Conservation (phyloP, 75 land plant genomes). For the Pseudotsuga menziesii region DNA sequence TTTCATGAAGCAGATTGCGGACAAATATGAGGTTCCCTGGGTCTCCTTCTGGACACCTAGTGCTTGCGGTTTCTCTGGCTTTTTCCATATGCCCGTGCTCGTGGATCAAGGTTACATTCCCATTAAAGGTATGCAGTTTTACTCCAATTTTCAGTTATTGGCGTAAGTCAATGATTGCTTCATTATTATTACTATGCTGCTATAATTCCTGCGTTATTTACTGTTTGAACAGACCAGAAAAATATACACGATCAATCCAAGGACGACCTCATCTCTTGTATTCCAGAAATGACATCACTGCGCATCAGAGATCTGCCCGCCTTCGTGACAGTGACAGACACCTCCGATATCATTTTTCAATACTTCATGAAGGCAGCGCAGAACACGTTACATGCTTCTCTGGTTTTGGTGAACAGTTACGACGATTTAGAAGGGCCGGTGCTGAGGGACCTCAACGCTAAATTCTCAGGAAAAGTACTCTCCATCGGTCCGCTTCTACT, state of each 20-base stretch:
- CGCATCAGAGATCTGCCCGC: constrained; percentile 13
- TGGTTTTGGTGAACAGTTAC: constrained; percentile 9
- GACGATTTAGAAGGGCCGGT: constrained; percentile 8
- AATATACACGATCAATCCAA: background rate
- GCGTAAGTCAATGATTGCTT: too few relatives aligned
- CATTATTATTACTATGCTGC: too few relatives aligned
- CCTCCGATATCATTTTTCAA: constrained; percentile 9
- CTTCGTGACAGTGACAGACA: background rate
- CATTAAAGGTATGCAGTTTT: constrained; percentile 22
- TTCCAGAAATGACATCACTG: constrained; percentile 12
- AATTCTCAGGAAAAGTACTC: constrained; percentile 1
- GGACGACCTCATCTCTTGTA: background rate
- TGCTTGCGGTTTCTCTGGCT: constrained; percentile 9
- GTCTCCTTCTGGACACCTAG: constrained; percentile 19
- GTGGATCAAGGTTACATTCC: constrained; percentile 17
- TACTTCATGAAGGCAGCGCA: background rate
- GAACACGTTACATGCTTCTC: background rate
- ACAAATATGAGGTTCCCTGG: constrained; percentile 20
- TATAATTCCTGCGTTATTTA: too few relatives aligned
- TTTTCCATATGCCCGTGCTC: constrained; percentile 13
- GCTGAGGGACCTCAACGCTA: background rate
- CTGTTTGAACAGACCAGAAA: too few relatives aligned
- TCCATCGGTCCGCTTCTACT: constrained; percentile 14
- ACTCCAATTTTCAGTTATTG: too few relatives aligned
- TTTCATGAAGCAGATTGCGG: constrained; percentile 16